phyloP scores from a whole-genome alignment of 805 yeast genomes.

The Barnettozyma californica region DNA sequence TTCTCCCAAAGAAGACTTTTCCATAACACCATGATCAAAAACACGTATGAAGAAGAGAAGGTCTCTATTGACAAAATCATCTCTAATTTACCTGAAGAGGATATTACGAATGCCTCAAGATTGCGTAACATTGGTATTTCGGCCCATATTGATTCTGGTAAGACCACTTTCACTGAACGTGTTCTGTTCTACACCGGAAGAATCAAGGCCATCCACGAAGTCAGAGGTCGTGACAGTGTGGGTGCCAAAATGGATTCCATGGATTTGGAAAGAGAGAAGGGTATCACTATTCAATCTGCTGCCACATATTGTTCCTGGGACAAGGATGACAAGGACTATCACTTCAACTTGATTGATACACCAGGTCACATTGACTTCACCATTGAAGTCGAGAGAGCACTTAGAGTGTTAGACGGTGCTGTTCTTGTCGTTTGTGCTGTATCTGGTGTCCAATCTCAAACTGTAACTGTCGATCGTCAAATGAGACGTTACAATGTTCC shows the following conservation, averaged over 20 bases:
- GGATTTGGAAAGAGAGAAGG: conserved; percentile 98
- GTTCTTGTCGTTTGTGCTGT: conserved; percentile 98
- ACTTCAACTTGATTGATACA: conserved; percentile 93
- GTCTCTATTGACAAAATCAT: conserved; percentile 57
- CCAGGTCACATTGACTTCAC: conserved; percentile 99
- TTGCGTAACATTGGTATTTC: conserved; percentile 96
- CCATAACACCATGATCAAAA: conserved; percentile 27
- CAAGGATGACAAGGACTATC: conserved; percentile 61
- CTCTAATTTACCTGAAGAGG: conserved; percentile 43
- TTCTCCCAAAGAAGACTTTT: conserved; percentile 25
- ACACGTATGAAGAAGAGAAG: conserved; percentile 69
- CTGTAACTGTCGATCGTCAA: conserved; percentile 97
- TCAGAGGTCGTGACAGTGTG: conserved; percentile 92
- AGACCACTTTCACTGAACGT: conserved; percentile 96
- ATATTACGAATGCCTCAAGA: conserved; percentile 43
- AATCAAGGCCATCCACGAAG: conserved; percentile 94
- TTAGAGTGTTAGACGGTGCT: conserved; percentile 96
- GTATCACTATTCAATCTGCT: conserved; percentile 97
- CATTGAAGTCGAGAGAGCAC: conserved; percentile 97
- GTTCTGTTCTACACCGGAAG: conserved; percentile 95
- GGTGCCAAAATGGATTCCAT: conserved; percentile 99
- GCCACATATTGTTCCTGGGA: conserved; percentile 98
- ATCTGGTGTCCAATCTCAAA: conserved; percentile 96
- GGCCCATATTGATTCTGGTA: conserved; percentile 97
- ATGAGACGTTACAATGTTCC: conserved; percentile 98